Percentiles rank a stretch among this genome's conserved stretches.
Evolutionary conservation across 345 rosid genomes (phyloP).

Genomic region (Alliaria petiolata): DNA sequence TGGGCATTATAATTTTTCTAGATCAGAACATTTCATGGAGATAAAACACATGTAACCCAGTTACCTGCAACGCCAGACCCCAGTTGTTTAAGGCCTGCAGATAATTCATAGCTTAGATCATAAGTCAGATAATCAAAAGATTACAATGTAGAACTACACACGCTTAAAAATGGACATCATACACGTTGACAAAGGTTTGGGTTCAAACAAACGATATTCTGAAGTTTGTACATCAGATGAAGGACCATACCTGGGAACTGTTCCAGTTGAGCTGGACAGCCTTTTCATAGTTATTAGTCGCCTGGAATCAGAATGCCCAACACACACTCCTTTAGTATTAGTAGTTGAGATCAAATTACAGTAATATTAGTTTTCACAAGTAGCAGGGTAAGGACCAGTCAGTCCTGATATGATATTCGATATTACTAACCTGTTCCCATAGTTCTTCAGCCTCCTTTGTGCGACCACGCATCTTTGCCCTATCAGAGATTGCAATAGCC

Average conservation of each 20-base stretch:
- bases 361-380: neutral
- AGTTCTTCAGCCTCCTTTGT: slow-evolving; percentile 99
- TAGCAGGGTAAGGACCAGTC: neutral
- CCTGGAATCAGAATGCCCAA: slow-evolving; percentile 47
- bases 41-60: neutral
- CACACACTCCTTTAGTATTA: neutral
- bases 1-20: neutral
- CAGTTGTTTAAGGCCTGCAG: slow-evolving; percentile 94
- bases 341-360: slow-evolving; percentile 3
- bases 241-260: slow-evolving; percentile 77
- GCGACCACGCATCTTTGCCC: slow-evolving; percentile 99
- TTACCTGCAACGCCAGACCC: slow-evolving; percentile 98
- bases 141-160: slow-evolving; percentile 1
- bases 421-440: slow-evolving; percentile 77
- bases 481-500: slow-evolving; percentile 99
- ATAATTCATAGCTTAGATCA: slow-evolving; percentile 17
- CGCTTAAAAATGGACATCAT: neutral
- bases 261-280: slow-evolving; percentile 99
- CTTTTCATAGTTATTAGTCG: slow-evolving; percentile 88
- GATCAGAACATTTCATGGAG: slow-evolving; percentile 3
- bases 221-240: slow-evolving; percentile 16
- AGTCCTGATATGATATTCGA: neutral
- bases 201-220: neutral
- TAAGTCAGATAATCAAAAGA: neutral
- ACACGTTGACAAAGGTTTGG: neutral